Conservation (phyloP, 176 grass and related monocot genomes). For the Elaeis guineensis region DNA sequence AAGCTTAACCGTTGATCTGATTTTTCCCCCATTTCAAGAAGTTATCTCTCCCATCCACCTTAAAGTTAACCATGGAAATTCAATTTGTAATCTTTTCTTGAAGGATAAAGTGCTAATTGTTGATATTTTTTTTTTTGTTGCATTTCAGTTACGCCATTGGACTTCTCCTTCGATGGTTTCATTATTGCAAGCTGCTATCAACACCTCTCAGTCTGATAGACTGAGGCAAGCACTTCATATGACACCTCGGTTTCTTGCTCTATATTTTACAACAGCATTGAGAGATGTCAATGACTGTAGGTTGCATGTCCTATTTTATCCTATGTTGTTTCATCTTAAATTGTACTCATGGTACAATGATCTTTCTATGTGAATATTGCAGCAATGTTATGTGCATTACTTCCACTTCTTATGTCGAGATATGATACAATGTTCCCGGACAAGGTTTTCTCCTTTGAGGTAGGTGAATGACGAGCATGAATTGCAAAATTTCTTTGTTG, state of each 20-base stretch:
- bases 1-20: too few species aligned
- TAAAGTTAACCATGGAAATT: too few species aligned
- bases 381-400: conserved; percentile 86
- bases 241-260: conserved; percentile 59
- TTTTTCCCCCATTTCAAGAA: too few species aligned
- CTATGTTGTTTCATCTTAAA: neutral
- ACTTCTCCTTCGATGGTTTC: conserved; percentile 72
- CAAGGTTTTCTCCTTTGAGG: conserved; percentile 89
- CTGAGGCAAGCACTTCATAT: conserved; percentile 76
- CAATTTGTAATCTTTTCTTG: too few species aligned
- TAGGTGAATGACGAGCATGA: conserved; percentile 9
- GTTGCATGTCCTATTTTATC: conserved; percentile 21
- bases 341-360: neutral
- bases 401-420: conserved; percentile 85
- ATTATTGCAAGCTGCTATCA: conserved; percentile 58
- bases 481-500: too few species aligned
- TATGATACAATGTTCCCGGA: conserved; percentile 89
- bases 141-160: conserved; percentile 78
- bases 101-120: too few species aligned
- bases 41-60: too few species aligned
- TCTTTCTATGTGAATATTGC: conserved; percentile 25
- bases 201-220: conserved; percentile 51
- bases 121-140: conserved; percentile 4
- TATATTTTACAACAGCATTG: conserved; percentile 59
- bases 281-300: conserved; percentile 64